Evolutionary conservation across 257 asterid genomes (phyloP).

Genomic region (Solanum peruvianum): DNA sequence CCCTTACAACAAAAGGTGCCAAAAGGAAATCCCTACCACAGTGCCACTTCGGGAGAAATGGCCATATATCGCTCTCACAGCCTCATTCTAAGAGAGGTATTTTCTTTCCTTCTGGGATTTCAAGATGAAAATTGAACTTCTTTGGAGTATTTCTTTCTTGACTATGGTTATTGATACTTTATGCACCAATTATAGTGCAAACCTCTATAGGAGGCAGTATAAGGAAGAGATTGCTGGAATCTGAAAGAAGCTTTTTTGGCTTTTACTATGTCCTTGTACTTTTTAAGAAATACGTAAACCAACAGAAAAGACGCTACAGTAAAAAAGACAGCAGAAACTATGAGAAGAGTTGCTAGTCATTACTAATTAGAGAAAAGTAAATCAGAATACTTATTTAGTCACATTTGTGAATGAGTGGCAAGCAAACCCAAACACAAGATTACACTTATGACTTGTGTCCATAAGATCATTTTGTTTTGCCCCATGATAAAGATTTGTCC

Average conservation of each 20-base stretch:
- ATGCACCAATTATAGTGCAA: neutral
- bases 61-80: constrained; percentile 84
- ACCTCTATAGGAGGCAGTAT: neutral
- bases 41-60: constrained; percentile 99
- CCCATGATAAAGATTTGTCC: neutral
- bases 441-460: neutral
- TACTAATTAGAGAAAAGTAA: neutral
- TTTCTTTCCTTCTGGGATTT: neutral
- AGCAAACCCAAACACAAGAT: neutral
- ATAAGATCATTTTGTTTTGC: neutral
- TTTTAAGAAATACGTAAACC: neutral
- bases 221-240: neutral
- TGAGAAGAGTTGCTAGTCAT: neutral
- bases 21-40: constrained; percentile 94
- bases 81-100: constrained; percentile 85
- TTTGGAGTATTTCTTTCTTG: neutral
- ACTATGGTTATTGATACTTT: neutral
- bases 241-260: neutral
- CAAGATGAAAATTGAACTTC: neutral
- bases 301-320: neutral
- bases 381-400: neutral
- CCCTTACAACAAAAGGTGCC: constrained; percentile 52
- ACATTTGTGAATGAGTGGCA: neutral
- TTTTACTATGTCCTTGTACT: neutral
- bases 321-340: neutral